Evolutionary conservation across 306 rosid species (phyloP).

Genomic region (Glycine tomentella): DNA sequence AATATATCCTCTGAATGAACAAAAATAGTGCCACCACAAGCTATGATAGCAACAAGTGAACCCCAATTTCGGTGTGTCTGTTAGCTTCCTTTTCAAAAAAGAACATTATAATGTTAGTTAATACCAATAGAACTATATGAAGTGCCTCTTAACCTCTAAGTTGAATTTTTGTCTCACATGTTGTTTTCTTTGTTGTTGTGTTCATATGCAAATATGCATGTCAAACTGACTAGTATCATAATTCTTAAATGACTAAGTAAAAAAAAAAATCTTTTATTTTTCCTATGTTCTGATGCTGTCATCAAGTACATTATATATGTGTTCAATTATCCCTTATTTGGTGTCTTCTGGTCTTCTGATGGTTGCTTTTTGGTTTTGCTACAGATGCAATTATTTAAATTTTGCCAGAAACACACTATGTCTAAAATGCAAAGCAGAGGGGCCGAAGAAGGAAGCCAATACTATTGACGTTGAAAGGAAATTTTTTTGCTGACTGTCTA

Average conservation of each 20-base stretch:
- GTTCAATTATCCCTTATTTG: too few relatives aligned
- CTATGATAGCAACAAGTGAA: too few relatives aligned
- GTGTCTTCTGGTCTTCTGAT: too few relatives aligned
- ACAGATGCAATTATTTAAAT: constrained; percentile 87
- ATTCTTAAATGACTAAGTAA: constrained; percentile 2
- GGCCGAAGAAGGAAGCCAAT: constrained; percentile 58
- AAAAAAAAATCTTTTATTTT: too few relatives aligned
- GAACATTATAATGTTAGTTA: constrained; percentile 6
- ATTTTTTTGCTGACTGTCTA: neutral
- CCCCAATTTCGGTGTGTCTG: neutral
- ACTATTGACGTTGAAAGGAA: constrained; percentile 59
- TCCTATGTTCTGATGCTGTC: neutral
- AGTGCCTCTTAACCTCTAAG: constrained; percentile 16
- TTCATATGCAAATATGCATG: constrained; percentile 21
- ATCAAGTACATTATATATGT: constrained; percentile 10
- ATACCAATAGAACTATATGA: constrained; percentile 24
- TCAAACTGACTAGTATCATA: constrained; percentile 37
- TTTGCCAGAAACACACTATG: constrained; percentile 73
- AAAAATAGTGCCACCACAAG: too few relatives aligned
- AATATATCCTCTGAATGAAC: too few relatives aligned
- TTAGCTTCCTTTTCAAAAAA: constrained; percentile 22
- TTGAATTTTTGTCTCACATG: constrained; percentile 20
- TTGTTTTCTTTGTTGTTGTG: constrained; percentile 29
- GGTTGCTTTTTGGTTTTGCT: constrained; percentile 49
- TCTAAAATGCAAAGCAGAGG: constrained; percentile 72